Base-by-base conservation (phyloP, 2,329 filamentous ascomycete species). In the Exophiala spinifera region DNA sequence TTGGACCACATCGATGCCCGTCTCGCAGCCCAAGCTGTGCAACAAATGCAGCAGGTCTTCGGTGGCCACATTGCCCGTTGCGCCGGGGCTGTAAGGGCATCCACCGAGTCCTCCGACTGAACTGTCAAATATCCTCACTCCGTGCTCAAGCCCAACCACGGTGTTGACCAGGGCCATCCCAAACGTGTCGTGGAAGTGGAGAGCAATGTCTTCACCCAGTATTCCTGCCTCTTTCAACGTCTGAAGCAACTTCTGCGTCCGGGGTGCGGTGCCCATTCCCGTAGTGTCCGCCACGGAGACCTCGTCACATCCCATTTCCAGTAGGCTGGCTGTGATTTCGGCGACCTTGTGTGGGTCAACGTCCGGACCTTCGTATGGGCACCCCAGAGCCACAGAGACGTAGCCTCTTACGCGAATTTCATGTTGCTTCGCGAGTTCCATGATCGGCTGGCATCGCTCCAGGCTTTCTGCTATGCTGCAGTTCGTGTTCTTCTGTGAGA, bases 161-260 rank as follows among this genome's bases (percentile, higher is more conserved):
- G 80, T 80, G 57, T 86, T 86, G 8, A 85, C 79, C 42, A 86
- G 67, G 2, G 83, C 83, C 65, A 84, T 81, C 1, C 83, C 83
- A 62, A 84, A 86, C 0, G 83, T 86, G 62, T 86, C 83, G 62
- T 86, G 83, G 65, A 86, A 86, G 65, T 86, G 83, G 53, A 86
- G 70, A 1, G 82, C 83, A 8, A 86, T 63, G 57, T 86, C 83
- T 34, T 76, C 77, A 49, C 75, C 79, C 49, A 79, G 76, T 47
- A 86, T 78, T 0, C 83, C 83, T 1, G 83, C 82, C 15, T 81
- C 79, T 25, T 75, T 76, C 48, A 86, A 67, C 2, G 81, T 79
- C 57, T 80, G 75, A 44, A 86, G 70, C 2, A 86, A 73, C 59
- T 80, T 77, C 54, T 75, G 68, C 0, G 83, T 86, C 49, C 79